Base-by-base conservation (phyloP, 306 rosid species). In the Begonia peltatifolia region DNA sequence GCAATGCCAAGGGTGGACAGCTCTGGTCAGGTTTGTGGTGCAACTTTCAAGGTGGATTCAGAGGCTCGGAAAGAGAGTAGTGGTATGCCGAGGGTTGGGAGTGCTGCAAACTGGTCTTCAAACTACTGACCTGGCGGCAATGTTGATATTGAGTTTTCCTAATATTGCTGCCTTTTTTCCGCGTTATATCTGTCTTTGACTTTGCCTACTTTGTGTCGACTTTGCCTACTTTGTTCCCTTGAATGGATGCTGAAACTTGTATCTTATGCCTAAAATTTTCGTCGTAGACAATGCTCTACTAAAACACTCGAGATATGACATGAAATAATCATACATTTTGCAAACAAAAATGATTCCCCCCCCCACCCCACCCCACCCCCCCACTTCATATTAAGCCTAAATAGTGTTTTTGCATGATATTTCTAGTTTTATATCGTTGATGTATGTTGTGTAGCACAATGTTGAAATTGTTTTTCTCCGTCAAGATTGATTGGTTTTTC, bases 51-150 rank as follows among this genome's bases (percentile, higher is more conserved):
- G 57, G 99, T 90, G 57, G 99, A 90, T 61, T 80, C 70, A 1
- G 79, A 75, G 4, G 58, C 76, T 23, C 78, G 82, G 60, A 90
- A 87, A 79, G 99, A 86, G 63, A 9, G 58, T 18, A 47, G 73
- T 46, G 95, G 99, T 69, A 90, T 90, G 84, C 94, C 99, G 1
- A 79, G 99, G 72, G 99, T 90, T 43, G 99, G 96, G 64, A 85
- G 99, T 77, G 93, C 99, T 46, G 94, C 96, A 63, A 81, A 90
- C 74, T 90, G 99, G 99, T 80, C 99, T 5, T 8, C 79, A 38
- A 60, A 83, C 71, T 83, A 74, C 53, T 90, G 72, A 83, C 60
- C 68, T 5, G 38, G 38, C 38, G 12, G 70, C 66, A 61, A 52
- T 54, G 47, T 61, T 68, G 22, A 71, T 41, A 58, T 54, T 55